phyloP scores from a whole-genome alignment of 345 rosid genomes.

The Mangifera indica region DNA sequence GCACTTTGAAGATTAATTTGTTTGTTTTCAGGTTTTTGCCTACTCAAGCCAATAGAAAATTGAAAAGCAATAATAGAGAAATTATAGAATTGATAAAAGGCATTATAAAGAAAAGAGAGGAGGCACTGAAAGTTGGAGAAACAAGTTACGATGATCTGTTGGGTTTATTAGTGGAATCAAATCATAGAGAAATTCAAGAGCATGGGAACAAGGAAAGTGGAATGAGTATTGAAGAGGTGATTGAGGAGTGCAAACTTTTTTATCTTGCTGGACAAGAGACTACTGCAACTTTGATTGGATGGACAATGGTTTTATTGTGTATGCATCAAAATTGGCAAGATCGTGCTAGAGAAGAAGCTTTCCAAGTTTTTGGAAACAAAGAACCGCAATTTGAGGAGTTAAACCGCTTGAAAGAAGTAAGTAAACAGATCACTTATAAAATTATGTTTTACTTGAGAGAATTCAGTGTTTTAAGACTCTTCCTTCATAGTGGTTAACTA shows the following conservation, averaged over 20 bases:
- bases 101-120: conserved; percentile 37
- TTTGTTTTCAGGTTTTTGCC: conserved; percentile 36
- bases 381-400: conserved; percentile 37
- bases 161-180: conserved; percentile 44
- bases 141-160: conserved; percentile 35
- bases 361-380: conserved; percentile 41
- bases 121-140: conserved; percentile 34
- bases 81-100: conserved; percentile 26
- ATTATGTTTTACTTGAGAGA: too few species aligned
- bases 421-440: too few species aligned
- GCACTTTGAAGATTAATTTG: neutral
- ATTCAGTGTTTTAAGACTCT: too few species aligned
- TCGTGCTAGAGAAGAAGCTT: conserved; percentile 64
- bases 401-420: conserved; percentile 51
- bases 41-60: conserved; percentile 28
- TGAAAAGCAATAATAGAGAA: conserved; percentile 30
- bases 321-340: conserved; percentile 62
- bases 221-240: conserved; percentile 49
- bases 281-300: conserved; percentile 57
- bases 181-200: conserved; percentile 24
- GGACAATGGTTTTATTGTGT: conserved; percentile 62
- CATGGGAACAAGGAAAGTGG: conserved; percentile 25
- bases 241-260: conserved; percentile 71
- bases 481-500: too few species aligned
- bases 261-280: conserved; percentile 75